These are phyloP conservation scores for Albizia julibrissin DNA, from an alignment of 306 rosid species.

Conservation along the genomic window DNA sequence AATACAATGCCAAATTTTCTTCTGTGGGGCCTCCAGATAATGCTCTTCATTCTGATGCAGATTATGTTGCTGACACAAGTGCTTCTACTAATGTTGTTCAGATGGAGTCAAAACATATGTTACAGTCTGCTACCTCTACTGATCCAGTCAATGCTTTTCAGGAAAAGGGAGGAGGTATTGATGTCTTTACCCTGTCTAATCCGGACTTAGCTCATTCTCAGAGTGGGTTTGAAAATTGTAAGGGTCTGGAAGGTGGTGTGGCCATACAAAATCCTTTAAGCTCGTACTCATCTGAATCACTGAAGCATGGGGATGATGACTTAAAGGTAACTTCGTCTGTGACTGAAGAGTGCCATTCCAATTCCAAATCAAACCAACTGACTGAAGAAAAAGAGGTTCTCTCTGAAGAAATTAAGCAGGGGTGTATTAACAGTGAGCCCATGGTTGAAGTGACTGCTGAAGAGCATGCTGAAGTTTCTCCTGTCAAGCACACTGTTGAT, in stretches of 20 bases:
- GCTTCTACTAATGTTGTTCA: conserved; percentile 25
- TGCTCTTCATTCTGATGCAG: conserved; percentile 35
- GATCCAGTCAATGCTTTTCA: conserved; percentile 33
- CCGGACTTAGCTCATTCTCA: conserved; percentile 42
- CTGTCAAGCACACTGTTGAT: conserved; percentile 27
- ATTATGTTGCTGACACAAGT: conserved; percentile 36
- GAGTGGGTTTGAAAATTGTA: conserved; percentile 41
- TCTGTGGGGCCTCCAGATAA: conserved; percentile 36
- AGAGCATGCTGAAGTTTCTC: conserved; percentile 43
- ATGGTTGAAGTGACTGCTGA: conserved; percentile 37
- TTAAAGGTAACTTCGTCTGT: conserved; percentile 26
- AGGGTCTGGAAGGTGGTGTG: conserved; percentile 33
- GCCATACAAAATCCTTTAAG: conserved; percentile 34
- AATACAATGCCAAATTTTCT: conserved; percentile 31
- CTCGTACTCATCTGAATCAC: conserved; percentile 31
- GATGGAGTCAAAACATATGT: conserved; percentile 37
- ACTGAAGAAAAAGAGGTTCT: conserved; percentile 36
- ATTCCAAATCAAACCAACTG: conserved; percentile 38
- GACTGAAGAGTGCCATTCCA: conserved; percentile 35
- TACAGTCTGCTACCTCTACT: conserved; percentile 29
- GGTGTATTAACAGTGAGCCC: conserved; percentile 31
- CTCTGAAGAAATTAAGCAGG: conserved; percentile 34
- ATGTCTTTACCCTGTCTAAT: conserved; percentile 39
- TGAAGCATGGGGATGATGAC: conserved; percentile 33
- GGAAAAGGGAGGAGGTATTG: conserved; percentile 35